phyloP scores from a whole-genome alignment of 2,329 filamentous ascomycete species.

The Pseudopithomyces chartarum region DNA sequence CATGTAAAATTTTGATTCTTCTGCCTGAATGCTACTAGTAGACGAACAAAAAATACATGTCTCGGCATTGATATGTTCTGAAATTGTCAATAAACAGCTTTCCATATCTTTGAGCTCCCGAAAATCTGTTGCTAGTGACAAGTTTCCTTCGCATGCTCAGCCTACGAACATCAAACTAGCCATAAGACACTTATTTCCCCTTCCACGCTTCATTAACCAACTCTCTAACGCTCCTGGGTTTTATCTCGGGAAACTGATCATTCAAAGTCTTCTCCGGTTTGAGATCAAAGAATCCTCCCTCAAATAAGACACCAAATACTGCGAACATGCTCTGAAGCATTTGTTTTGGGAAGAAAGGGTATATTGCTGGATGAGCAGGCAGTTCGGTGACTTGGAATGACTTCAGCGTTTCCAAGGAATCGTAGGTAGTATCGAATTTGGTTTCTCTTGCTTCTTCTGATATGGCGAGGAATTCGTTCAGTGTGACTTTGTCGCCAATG shows the following conservation, averaged over 20 bases:
- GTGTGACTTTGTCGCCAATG: conserved; percentile 9
- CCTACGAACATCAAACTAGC: no score
- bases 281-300: background rate
- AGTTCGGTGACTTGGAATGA: conserved; percentile 10
- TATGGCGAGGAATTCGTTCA: conserved; percentile 12
- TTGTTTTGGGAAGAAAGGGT: background rate
- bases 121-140: no score
- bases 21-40: no score
- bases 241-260: background rate
- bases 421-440: conserved; percentile 9
- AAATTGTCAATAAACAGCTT: no score
- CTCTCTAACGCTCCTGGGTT: background rate
- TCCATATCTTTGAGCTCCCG: no score
- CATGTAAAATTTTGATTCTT: no score
- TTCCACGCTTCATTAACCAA: background rate
- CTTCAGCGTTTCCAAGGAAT: conserved; percentile 13
- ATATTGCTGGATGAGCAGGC: background rate
- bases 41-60: no score
- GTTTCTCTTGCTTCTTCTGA: conserved; percentile 8
- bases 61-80: no score
- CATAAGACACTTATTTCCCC: no score
- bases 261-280: background rate
- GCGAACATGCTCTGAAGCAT: background rate
- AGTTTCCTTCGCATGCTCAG: no score
- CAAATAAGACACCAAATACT: background rate